These are phyloP conservation scores for Datisca glomerata DNA, from an alignment of 306 rosid genomes.

Conservation along the genomic window DNA sequence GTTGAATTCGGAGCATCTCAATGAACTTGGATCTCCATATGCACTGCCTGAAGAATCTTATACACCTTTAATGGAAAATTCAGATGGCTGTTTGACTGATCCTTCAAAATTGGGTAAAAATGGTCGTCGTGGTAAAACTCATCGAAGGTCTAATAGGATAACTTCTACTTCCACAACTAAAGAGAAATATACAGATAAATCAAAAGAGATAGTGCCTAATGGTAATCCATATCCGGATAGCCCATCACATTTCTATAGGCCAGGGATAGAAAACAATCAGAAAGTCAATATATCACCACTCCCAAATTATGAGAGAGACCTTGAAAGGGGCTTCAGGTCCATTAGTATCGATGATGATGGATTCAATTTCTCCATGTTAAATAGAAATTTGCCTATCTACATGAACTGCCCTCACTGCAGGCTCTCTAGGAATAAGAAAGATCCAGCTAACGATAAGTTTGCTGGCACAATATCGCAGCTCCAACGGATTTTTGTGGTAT, in stretches of 20 bases:
- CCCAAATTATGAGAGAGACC: slow-evolving; percentile 25
- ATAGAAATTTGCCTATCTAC: slow-evolving; percentile 66
- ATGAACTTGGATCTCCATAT: slow-evolving; percentile 52
- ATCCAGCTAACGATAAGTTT: slow-evolving; percentile 47
- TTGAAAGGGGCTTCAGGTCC: slow-evolving; percentile 41
- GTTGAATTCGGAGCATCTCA: slow-evolving; percentile 58
- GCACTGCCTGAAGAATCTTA: slow-evolving; percentile 46
- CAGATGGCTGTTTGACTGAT: slow-evolving; percentile 23
- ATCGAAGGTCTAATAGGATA: slow-evolving; percentile 34
- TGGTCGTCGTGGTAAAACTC: slow-evolving; percentile 39
- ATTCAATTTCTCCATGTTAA: slow-evolving; percentile 58
- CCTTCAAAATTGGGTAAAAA: slow-evolving; percentile 34
- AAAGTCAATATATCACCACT: slow-evolving; percentile 24
- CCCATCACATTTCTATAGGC: slow-evolving; percentile 17
- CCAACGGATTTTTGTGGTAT: slow-evolving; percentile 78
- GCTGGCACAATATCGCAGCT: slow-evolving; percentile 83
- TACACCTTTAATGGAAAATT: slow-evolving; percentile 28
- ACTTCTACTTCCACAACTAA: slow-evolving; percentile 28
- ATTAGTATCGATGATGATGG: slow-evolving; percentile 40
- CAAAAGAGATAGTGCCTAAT: slow-evolving; percentile 33
- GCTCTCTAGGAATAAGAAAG: slow-evolving; percentile 45
- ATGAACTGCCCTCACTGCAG: slow-evolving; percentile 86
- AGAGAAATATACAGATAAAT: slow-evolving; percentile 36
- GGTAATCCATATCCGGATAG: slow-evolving; percentile 31
- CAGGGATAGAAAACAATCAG: slow-evolving; percentile 30